phyloP scores from a whole-genome alignment of 805 yeast species.

The Candida glaebosa region DNA sequence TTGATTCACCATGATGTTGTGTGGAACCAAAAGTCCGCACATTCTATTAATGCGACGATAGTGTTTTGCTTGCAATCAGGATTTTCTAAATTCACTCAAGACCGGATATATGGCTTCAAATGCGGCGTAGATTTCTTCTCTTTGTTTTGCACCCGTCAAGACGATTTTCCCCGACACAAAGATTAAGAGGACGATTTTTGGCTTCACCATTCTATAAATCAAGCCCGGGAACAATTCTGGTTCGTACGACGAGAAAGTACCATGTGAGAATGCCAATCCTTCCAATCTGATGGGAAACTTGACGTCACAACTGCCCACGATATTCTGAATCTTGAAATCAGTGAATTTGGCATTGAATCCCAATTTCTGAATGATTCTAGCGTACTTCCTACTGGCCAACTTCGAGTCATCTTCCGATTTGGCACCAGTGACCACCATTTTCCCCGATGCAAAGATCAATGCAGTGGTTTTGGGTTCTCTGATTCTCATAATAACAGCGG shows the following conservation, averaged over 20 bases:
- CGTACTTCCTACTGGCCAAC: conserved; percentile 94
- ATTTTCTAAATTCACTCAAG: conserved; percentile 93
- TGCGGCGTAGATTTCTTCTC: conserved; percentile 97
- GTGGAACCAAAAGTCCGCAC: background rate
- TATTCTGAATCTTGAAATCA: conserved; percentile 96
- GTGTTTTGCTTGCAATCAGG: conserved; percentile 23
- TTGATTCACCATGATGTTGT: background rate
- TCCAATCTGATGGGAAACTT: conserved; percentile 96
- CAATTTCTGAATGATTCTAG: conserved; percentile 94
- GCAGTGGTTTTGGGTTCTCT: conserved; percentile 99
- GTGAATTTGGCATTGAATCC: conserved; percentile 98
- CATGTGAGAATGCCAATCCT: conserved; percentile 97
- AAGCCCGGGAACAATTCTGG: conserved; percentile 98
- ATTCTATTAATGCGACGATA: background rate
- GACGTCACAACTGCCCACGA: conserved; percentile 98
- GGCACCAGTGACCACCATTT: conserved; percentile 99
- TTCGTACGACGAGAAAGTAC: conserved; percentile 97
- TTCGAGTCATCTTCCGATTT: conserved; percentile 98
- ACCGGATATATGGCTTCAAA: conserved; percentile 98
- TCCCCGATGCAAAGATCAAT: conserved; percentile 95
- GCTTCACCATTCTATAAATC: conserved; percentile 98
- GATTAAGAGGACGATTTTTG: conserved; percentile 91
- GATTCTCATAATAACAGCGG: conserved; percentile 98
- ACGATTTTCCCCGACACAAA: conserved; percentile 98
- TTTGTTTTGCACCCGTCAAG: conserved; percentile 96